Base-by-base conservation (phyloP, 495 filamentous ascomycete species). In the Hypoxylon fuscum region DNA sequence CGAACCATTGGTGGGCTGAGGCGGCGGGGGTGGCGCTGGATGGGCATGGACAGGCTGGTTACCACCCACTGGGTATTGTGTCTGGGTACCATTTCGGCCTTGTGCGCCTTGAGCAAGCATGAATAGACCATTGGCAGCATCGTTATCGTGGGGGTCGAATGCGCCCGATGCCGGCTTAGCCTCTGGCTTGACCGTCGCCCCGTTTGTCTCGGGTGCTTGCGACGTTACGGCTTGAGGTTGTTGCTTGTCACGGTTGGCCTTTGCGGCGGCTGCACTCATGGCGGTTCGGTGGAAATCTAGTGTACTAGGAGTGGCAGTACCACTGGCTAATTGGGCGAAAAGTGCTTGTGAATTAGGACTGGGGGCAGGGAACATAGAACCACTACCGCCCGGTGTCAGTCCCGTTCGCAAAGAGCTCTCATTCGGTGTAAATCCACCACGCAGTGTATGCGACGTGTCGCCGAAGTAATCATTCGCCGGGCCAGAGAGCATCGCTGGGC, bases 231-330 rank as follows among this genome's bases (percentile, higher is more conserved):
- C 50, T 21, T 64, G 80, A 64, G 62, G 71, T 69, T 61, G 79
- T 66, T 68, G 70, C 62, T 70, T 73, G 53, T 79, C 80, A 70
- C 65, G 83, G 76, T 57, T 78, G 71, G 62, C 78, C 72, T 79
- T 80, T 46, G 72, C 79, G 27, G 92, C 91, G 8, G 91, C 90
- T 8, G 88, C 91, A 59, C 83, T 90, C 77, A 97, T 76, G 2
- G 95, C 95, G 31, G 95, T 96, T 34, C 93, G 88, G 64, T 98
- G 95, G 67, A 98, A 98, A 66, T 98, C 95, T 46, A 96, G 78
- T 0, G 93, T 96, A 29, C 87, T 87, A 11, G 95, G 95, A 17
- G 95, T 98, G 10, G 92, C 87, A 44, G 88, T 89, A 49, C 90
- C 90, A 73, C 85, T 90, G 59, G 90, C 87, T 31, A 97, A 79